These are phyloP conservation scores for Argentina anserina DNA, from an alignment of 306 rosid genomes.

Conservation along the genomic window DNA sequence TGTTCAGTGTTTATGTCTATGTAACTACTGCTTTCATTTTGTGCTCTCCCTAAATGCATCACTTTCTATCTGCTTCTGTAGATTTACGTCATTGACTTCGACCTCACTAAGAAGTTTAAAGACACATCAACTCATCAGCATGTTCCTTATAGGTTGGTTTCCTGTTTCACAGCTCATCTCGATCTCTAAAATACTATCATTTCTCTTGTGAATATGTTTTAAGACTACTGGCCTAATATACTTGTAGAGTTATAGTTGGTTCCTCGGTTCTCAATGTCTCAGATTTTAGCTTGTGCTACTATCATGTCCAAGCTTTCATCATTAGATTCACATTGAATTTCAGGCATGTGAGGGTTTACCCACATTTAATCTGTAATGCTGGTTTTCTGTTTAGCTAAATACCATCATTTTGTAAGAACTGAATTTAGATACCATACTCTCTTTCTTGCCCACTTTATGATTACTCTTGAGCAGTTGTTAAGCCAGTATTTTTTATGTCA, in stretches of 20 bases:
- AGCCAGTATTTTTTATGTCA: not conserved
- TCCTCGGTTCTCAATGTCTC: slow-evolving; percentile 1
- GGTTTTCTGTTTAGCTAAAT: no score
- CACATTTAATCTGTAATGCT: no score
- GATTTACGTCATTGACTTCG: slow-evolving; percentile 92
- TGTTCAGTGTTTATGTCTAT: slow-evolving; percentile 10
- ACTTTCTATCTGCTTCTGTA: slow-evolving; percentile 29
- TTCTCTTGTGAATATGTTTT: no score
- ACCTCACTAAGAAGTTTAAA: slow-evolving; percentile 94
- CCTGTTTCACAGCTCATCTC: not conserved
- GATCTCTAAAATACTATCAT: not conserved
- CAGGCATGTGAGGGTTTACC: no score
- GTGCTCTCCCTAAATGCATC: not conserved
- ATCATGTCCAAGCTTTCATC: not conserved
- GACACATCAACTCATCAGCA: slow-evolving; percentile 80
- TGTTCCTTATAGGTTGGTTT: slow-evolving; percentile 84
- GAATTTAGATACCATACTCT: no score
- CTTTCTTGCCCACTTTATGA: no score
- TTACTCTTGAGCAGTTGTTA: no score
- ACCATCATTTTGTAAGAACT: no score
- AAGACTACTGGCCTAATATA: no score
- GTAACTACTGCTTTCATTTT: not conserved
- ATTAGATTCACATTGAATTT: not conserved
- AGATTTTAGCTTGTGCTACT: not conserved
- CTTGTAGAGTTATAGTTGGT: not conserved